These are phyloP conservation scores for Kondoa malvinella DNA, from an alignment of 768 basidiomycete genomes.

Conservation along the genomic window DNA sequence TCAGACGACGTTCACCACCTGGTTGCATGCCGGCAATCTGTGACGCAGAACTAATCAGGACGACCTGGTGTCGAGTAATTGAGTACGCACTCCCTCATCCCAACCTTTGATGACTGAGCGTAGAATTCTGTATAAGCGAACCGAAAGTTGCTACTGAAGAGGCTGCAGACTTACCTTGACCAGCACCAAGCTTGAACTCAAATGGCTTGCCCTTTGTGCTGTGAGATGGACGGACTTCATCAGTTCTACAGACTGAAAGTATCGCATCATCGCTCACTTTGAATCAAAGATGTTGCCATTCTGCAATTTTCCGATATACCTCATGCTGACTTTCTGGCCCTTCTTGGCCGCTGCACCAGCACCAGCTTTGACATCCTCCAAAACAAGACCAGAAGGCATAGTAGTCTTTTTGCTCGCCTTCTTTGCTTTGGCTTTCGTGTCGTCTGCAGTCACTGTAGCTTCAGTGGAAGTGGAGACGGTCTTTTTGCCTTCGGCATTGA, in stretches of 20 bases:
- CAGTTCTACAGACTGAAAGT: not conserved
- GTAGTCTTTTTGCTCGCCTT: slow-evolving; percentile 34
- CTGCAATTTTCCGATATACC: slow-evolving; percentile 79
- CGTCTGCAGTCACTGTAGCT: slow-evolving; percentile 21
- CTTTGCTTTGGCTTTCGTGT: slow-evolving; percentile 30
- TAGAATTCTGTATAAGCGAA: too few relatives aligned
- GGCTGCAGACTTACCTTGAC: too few relatives aligned
- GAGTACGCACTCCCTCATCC: slow-evolving; percentile 1
- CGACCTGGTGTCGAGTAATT: not conserved
- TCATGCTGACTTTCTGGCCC: slow-evolving; percentile 64
- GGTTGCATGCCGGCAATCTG: slow-evolving; percentile 84
- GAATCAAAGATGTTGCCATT: slow-evolving; percentile 42
- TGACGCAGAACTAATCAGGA: slow-evolving; percentile 45
- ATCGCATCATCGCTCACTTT: too few relatives aligned
- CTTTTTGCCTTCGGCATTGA: slow-evolving; percentile 13
- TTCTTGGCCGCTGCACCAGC: slow-evolving; percentile 72
- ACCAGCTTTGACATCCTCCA: slow-evolving; percentile 60
- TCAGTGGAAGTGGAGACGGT: slow-evolving; percentile 16
- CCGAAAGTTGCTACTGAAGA: too few relatives aligned
- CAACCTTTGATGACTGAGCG: slow-evolving; percentile 70
- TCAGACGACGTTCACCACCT: slow-evolving; percentile 63
- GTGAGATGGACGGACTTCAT: slow-evolving; percentile 5
- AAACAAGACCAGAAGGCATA: slow-evolving; percentile 54
- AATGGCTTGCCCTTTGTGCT: slow-evolving; percentile 77
- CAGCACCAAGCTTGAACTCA: slow-evolving; percentile 44